Conservation (phyloP, 306 rosid genomes). For the Casuarina equisetifolia region DNA sequence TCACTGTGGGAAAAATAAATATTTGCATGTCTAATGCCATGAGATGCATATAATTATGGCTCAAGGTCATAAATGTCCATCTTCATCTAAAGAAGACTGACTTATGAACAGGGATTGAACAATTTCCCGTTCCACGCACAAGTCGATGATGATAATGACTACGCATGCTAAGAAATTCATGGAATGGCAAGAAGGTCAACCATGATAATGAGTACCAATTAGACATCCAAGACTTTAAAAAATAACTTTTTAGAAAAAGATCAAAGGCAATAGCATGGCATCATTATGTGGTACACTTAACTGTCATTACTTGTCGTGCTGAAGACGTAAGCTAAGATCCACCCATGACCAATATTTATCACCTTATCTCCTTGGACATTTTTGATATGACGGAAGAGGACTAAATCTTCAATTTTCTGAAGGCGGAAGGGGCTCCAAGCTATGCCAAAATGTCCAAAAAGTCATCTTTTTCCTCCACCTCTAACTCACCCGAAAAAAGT, state of each 20-base stretch:
- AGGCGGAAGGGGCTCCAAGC: too few relatives aligned
- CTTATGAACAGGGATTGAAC: background rate
- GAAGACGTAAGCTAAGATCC: background rate
- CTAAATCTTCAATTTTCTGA: too few relatives aligned
- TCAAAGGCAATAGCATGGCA: background rate
- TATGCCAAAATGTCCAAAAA: too few relatives aligned
- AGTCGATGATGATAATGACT: constrained; percentile 8
- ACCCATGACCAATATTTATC: background rate
- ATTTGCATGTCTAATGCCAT: background rate
- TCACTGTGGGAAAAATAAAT: background rate
- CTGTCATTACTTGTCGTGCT: background rate
- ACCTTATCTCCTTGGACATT: too few relatives aligned
- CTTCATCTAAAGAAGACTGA: constrained; percentile 4
- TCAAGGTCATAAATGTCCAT: constrained; percentile 6
- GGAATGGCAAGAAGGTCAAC: constrained; percentile 2
- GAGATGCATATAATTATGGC: background rate
- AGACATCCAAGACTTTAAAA: background rate
- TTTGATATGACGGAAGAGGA: too few relatives aligned
- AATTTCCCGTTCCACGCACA: constrained; percentile 6
- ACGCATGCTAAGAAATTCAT: constrained; percentile 1
- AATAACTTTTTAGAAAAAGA: background rate
- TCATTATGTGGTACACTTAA: constrained; percentile 4
- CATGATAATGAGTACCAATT: background rate
- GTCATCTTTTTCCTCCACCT: background rate
- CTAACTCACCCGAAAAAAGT: background rate